phyloP scores from a whole-genome alignment of 1,139 yeast species.

The Yamadazyma triangularis region DNA sequence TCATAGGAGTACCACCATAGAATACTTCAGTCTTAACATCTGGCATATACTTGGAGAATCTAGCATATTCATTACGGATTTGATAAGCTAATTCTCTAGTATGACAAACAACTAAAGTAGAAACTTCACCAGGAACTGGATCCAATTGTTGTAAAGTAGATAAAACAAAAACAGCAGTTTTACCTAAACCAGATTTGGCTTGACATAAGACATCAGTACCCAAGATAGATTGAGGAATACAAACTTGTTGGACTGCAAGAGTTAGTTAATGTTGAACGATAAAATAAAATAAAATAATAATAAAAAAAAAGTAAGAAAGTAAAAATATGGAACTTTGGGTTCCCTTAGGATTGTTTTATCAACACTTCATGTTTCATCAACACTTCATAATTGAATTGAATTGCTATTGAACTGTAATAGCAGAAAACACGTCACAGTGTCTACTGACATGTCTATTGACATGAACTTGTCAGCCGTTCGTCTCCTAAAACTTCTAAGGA shows the following conservation, averaged over 20 bases:
- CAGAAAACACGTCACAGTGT: too few relatives aligned
- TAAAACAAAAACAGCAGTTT: conserved; percentile 95
- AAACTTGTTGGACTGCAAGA: conserved; percentile 82
- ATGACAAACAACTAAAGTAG: conserved; percentile 93
- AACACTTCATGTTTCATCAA: too few relatives aligned
- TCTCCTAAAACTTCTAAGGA: too few relatives aligned
- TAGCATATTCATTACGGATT: conserved; percentile 94
- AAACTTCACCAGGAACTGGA: conserved; percentile 95
- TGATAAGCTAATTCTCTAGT: conserved; percentile 99
- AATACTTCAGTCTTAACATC: conserved; percentile 95
- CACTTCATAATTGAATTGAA: too few relatives aligned
- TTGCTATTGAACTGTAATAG: too few relatives aligned
- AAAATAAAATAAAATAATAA: too few relatives aligned
- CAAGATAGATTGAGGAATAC: conserved; percentile 96
- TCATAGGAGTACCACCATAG: conserved; percentile 92
- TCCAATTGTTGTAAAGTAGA: conserved; percentile 96
- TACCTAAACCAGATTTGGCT: conserved; percentile 99
- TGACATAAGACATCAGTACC: conserved; percentile 98
- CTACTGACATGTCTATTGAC: too few relatives aligned
- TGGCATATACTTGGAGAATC: conserved; percentile 98
- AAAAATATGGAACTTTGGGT: too few relatives aligned
- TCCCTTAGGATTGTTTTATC: too few relatives aligned
- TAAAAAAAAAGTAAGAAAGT: too few relatives aligned
- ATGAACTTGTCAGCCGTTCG: too few relatives aligned
- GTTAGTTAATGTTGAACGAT: too few relatives aligned